Evolutionary conservation across 305 asterid genomes (phyloP).

Genomic region (Stenogyne calaminthoides): DNA sequence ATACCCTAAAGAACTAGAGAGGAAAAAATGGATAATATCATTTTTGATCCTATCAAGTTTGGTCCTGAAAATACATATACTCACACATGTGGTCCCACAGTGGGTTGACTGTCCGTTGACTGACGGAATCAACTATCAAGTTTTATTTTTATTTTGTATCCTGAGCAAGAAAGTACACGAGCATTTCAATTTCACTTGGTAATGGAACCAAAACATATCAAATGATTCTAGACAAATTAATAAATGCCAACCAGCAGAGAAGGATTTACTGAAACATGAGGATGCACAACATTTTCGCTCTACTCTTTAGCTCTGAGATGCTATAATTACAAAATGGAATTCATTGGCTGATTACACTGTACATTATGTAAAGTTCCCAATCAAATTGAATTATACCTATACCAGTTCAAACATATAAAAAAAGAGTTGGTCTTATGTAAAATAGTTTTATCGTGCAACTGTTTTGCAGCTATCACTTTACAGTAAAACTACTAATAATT

Average conservation of each 20-base stretch:
- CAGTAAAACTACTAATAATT: too few species aligned
- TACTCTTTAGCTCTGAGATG: not conserved
- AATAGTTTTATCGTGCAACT: too few species aligned
- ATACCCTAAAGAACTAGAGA: too few species aligned
- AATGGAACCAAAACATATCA: constrained; percentile 9
- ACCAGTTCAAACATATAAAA: constrained; percentile 2
- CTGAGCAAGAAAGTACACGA: constrained; percentile 13
- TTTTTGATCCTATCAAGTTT: too few species aligned
- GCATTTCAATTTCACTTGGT: constrained; percentile 22
- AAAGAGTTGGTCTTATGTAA: too few species aligned
- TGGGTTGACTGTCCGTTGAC: too few species aligned
- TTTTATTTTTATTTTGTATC: not conserved
- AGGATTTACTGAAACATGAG: constrained; percentile 1
- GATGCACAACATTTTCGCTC: constrained; percentile 1
- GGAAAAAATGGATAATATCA: too few species aligned
- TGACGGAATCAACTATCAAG: too few species aligned
- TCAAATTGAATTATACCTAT: constrained; percentile 15
- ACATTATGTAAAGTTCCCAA: constrained; percentile 15
- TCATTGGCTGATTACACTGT: constrained; percentile 18
- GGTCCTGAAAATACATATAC: too few species aligned
- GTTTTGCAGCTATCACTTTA: too few species aligned
- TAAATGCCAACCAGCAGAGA: not conserved
- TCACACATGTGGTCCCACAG: too few species aligned
- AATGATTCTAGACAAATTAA: not conserved
- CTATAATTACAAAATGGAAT: not conserved